Base-by-base conservation (phyloP, 768 basidiomycete species). In the Galerina marginata region DNA sequence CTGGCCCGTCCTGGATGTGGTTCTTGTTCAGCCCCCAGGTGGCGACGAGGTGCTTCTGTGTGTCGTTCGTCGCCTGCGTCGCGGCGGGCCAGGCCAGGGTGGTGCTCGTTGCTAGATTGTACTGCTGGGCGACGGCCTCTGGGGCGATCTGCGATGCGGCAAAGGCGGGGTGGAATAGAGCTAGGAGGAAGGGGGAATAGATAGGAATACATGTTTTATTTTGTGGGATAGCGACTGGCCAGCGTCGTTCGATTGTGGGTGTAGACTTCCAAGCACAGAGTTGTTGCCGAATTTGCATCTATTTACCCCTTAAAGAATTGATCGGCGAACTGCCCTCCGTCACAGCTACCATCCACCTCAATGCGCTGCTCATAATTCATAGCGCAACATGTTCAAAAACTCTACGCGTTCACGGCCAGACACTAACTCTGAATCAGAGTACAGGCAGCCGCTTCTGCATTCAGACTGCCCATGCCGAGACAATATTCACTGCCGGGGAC, bases 21-120 rank as follows among this genome's bases (percentile, higher is more conserved):
- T 83, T 85, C 65, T 84, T 86, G 69, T 75, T 82, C 6, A 91
- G 78, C 40, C 79, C 81, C 90, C 90, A 92, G 25, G 81, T 71
- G 9, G 81, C 79, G 20, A 79, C 74, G 9, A 91, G 71, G 62
- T 86, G 79, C 0, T 75, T 71, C 61, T 83, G 78, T 0, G 90
- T 72, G 54, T 86, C 81, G 29, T 69, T 65, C 39, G 81, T 75
- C n/a, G 78, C 68, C 58, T 82, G 81, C 0, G 88, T 89, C 4
- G 85, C 79, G 4, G 84, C 79, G 23, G 91, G 90, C 67, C 88
- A 92, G 4, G 88, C 83, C 14, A 91, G 71, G 4, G 76, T 69
- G 2, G 89, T 91, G 69, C 85, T 86, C 2, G 86, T 85, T 11
- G 85, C 75, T 51, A 90, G 80, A 10, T 77, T 76, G 69, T 81